A percentile compares a stretch with the other conserved stretches of the same genome.
phyloP scores from a whole-genome alignment of 371 early-diverging fungal genomes.

The Actinomortierella wolfii region DNA sequence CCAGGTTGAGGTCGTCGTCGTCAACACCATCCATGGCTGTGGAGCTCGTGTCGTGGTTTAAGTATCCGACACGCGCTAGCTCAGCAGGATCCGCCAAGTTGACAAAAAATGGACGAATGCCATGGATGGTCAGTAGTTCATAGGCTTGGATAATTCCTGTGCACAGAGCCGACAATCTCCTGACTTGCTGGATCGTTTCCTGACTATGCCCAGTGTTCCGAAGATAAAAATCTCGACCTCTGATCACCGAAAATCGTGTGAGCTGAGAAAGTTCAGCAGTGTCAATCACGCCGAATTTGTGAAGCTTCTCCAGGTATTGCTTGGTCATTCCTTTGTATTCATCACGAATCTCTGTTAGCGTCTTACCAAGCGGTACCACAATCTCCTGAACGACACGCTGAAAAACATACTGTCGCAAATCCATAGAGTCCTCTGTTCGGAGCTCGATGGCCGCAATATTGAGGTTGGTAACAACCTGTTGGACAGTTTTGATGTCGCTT shows the following conservation, averaged over 20 bases:
- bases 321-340: constrained; percentile 47
- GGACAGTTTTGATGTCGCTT: constrained; percentile 73
- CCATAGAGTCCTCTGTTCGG: constrained; percentile 89
- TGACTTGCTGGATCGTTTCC: constrained; percentile 9
- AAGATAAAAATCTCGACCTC: constrained; percentile 50
- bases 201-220: constrained; percentile 26
- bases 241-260: constrained; percentile 52
- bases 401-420: constrained; percentile 77
- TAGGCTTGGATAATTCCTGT: constrained; percentile 56
- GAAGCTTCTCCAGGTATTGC: constrained; percentile 53
- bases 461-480: constrained; percentile 76
- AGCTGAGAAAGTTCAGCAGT: constrained; percentile 49
- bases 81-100: constrained; percentile 47
- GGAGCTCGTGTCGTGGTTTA: constrained; percentile 1
- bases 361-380: constrained; percentile 65
- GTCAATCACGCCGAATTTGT: constrained; percentile 50
- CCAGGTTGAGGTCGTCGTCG: background rate
- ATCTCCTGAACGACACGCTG: constrained; percentile 68
- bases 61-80: background rate
- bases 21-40: background rate
- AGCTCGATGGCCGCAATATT: constrained; percentile 81
- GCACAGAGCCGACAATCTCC: constrained; percentile 11
- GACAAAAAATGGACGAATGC: constrained; percentile 63
- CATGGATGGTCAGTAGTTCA: constrained; percentile 62
- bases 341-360: constrained; percentile 55